Evolutionary conservation across 192 early-diverging fungal species (phyloP).

Genomic region (Lobosporangium transversale): DNA sequence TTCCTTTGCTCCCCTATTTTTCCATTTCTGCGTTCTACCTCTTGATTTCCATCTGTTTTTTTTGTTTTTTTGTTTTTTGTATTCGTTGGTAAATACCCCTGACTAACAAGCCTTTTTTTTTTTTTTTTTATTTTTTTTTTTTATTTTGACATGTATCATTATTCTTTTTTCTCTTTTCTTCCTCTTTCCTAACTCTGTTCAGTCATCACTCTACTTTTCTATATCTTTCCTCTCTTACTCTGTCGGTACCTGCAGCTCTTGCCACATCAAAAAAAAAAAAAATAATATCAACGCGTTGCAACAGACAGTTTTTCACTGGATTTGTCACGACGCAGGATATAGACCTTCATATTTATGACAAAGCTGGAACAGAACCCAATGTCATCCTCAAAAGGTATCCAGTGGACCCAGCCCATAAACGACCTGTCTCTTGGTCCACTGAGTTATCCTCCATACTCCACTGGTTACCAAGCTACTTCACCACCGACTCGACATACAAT

Average conservation of each 20-base stretch:
- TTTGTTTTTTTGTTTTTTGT: conserved; percentile 1
- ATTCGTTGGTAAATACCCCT: background rate
- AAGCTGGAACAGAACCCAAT: conserved; percentile 46
- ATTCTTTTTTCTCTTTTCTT: background rate
- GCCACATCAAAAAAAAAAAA: no score
- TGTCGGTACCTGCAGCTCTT: background rate
- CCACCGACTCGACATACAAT: conserved; percentile 17
- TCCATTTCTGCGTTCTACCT: background rate
- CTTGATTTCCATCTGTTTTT: background rate
- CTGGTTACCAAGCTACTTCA: conserved; percentile 13
- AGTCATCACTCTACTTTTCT: background rate
- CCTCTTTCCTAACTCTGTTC: background rate
- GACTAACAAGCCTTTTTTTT: background rate
- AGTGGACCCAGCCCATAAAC: conserved; percentile 37
- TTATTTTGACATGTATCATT: no score
- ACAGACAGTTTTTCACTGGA: no score
- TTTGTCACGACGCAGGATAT: no score
- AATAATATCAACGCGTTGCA: no score
- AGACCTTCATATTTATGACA: conserved; percentile 47
- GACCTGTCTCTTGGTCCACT: conserved; percentile 28
- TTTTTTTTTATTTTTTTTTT: background rate
- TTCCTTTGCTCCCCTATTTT: conserved; percentile 8
- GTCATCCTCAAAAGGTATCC: conserved; percentile 37
- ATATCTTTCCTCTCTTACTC: background rate
- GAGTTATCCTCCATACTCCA: conserved; percentile 31